Percentiles rank a stretch among this genome's conserved stretches.
These are phyloP conservation scores for Favolaschia claudopus DNA, from an alignment of 768 basidiomycete genomes.

Conservation along the genomic window DNA sequence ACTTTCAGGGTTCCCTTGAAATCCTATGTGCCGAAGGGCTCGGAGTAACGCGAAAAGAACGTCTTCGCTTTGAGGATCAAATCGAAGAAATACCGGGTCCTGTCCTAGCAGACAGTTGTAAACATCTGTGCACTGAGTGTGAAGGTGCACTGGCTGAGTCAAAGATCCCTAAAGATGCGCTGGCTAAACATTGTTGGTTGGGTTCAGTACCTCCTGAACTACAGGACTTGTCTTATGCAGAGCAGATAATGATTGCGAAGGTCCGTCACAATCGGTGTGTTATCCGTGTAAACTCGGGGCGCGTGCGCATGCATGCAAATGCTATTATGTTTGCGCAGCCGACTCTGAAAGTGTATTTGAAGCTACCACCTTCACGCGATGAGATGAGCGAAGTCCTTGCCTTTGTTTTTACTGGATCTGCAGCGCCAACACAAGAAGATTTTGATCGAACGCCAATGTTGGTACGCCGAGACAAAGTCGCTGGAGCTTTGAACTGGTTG, in stretches of 20 bases:
- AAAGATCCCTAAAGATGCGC: slow-evolving; percentile 27
- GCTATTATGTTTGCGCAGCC: slow-evolving; percentile 39
- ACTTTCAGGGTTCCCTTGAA: not conserved
- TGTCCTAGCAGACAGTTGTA: not conserved
- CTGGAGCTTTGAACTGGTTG: slow-evolving; percentile 16
- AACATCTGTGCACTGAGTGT: too few species aligned
- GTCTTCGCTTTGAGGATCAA: not conserved
- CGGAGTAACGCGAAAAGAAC: not conserved
- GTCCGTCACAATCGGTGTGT: slow-evolving; percentile 37
- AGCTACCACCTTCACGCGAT: slow-evolving; percentile 29
- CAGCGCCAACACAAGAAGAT: not conserved
- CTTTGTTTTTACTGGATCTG: slow-evolving; percentile 1
- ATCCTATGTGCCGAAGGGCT: too few species aligned
- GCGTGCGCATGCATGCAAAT: slow-evolving; percentile 37
- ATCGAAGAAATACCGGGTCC: not conserved
- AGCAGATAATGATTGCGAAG: slow-evolving; percentile 34
- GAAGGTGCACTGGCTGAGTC: too few species aligned
- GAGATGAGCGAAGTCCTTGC: slow-evolving; percentile 34
- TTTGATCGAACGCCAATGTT: slow-evolving; percentile 13
- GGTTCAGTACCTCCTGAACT: slow-evolving; percentile 40
- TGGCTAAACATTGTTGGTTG: slow-evolving; percentile 45
- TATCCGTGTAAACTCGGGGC: slow-evolving; percentile 33
- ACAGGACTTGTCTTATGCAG: slow-evolving; percentile 33
- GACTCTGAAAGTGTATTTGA: slow-evolving; percentile 33
- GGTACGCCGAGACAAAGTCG: slow-evolving; percentile 21